A percentile compares a stretch with the other conserved stretches of the same genome.
Conservation (phyloP, 345 rosid genomes). For the Populus ilicifolia region DNA sequence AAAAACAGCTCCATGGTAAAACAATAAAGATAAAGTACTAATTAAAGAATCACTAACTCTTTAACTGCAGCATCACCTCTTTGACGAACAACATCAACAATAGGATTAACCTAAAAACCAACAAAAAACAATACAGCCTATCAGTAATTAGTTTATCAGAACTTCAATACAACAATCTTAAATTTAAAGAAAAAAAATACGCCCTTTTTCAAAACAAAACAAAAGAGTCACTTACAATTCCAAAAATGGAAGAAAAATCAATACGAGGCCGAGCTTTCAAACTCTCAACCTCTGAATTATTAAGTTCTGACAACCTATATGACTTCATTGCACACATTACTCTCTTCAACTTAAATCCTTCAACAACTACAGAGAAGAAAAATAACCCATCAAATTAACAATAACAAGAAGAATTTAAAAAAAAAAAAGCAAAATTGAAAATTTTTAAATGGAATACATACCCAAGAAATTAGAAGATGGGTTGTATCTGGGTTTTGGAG, state of each 20-base stretch:
- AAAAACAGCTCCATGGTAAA: not conserved
- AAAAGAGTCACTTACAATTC: conserved; percentile 31
- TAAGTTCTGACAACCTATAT: conserved; percentile 62
- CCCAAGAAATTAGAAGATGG: conserved; percentile 3
- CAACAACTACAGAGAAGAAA: not conserved
- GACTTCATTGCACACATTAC: conserved; percentile 63
- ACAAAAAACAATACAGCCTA: no score
- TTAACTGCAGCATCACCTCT: conserved; percentile 82
- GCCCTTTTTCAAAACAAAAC: not conserved
- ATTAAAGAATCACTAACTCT: conserved; percentile 45
- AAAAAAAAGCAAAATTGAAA: not conserved
- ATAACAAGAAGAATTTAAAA: not conserved
- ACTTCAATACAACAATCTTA: no score
- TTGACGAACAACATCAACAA: conserved; percentile 66
- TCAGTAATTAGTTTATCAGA: no score
- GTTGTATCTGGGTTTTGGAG: not conserved
- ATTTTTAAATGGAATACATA: not conserved
- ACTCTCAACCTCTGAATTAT: conserved; percentile 42
- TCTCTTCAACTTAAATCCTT: conserved; percentile 3
- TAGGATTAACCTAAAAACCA: conserved; percentile 55
- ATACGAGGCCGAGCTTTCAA: conserved; percentile 80
- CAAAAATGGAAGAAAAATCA: conserved; percentile 74
- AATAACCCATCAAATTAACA: not conserved
- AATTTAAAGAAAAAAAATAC: not conserved
- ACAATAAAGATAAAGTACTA: not conserved